Evolutionary conservation across 371 early-diverging fungal species (phyloP).

Genomic region (Mortierella sp.): DNA sequence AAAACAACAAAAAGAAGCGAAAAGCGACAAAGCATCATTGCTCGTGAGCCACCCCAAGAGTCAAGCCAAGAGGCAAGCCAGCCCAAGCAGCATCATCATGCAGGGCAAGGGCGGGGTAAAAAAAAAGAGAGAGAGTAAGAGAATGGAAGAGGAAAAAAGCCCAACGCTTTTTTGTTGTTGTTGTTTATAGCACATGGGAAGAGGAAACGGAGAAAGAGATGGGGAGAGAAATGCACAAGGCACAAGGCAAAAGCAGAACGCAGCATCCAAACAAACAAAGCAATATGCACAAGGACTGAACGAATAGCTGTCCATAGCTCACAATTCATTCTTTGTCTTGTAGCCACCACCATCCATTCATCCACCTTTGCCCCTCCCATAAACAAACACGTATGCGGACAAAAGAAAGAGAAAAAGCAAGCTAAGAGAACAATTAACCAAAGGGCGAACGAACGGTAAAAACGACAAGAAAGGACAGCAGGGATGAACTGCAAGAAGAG

Average conservation of each 20-base stretch:
- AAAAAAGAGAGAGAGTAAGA: neutral
- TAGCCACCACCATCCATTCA: too few relatives aligned
- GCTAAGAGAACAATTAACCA: neutral
- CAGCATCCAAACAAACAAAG: neutral
- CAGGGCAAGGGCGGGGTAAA: neutral
- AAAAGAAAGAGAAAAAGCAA: too few relatives aligned
- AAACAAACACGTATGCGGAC: too few relatives aligned
- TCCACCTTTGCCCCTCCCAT: too few relatives aligned
- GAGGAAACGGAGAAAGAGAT: neutral
- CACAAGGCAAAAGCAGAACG: neutral
- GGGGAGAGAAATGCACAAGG: neutral
- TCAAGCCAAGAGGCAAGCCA: neutral
- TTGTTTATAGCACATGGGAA: neutral
- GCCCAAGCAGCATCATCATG: neutral
- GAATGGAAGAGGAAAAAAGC: neutral
- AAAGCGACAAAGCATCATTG: neutral
- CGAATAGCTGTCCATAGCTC: neutral
- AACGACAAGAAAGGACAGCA: neutral
- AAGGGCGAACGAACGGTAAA: neutral
- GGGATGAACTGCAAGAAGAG: neutral
- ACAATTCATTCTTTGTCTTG: too few relatives aligned
- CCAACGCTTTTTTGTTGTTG: neutral
- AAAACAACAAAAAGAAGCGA: neutral
- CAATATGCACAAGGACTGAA: neutral
- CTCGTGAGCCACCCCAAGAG: too few relatives aligned